A percentile compares a stretch with the other conserved stretches of the same genome.
Evolutionary conservation across 1,284 basidiomycete genomes (phyloP).

Genomic region (Sporisorium reilianum): DNA sequence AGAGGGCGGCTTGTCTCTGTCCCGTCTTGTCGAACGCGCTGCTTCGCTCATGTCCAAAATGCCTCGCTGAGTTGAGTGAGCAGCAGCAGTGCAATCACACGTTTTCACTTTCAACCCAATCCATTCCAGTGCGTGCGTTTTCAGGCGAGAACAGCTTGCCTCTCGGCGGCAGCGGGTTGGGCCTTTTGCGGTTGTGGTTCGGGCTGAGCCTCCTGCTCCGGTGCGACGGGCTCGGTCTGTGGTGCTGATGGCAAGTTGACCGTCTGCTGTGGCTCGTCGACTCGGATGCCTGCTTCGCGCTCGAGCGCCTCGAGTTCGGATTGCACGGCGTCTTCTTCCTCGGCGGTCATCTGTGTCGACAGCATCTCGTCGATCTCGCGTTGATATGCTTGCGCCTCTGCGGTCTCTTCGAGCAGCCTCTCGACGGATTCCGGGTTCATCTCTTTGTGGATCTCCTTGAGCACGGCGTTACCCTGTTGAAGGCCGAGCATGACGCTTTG

Average conservation of each 20-base stretch:
- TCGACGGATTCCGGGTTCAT: slow-evolving; percentile 94
- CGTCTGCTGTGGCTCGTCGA: slow-evolving; percentile 19
- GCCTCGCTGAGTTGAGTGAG: slow-evolving; percentile 15
- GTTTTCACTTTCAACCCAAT: background rate
- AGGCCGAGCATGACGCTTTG: slow-evolving; percentile 91
- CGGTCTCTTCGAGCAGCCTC: slow-evolving; percentile 88
- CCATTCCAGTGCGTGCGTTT: background rate
- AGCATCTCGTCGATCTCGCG: slow-evolving; percentile 88
- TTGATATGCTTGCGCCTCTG: slow-evolving; percentile 92
- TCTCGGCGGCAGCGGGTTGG: slow-evolving; percentile 19
- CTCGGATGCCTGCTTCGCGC: slow-evolving; percentile 36
- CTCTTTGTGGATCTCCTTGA: slow-evolving; percentile 93
- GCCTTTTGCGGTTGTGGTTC: slow-evolving; percentile 16
- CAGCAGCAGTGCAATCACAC: background rate
- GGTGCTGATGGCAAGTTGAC: slow-evolving; percentile 41
- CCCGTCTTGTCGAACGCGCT: slow-evolving; percentile 28
- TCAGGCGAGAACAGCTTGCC: slow-evolving; percentile 35
- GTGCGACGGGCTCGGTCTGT: slow-evolving; percentile 35
- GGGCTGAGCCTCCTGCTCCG: slow-evolving; percentile 19
- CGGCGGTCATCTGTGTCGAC: slow-evolving; percentile 81
- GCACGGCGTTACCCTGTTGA: slow-evolving; percentile 89
- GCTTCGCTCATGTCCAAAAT: slow-evolving; percentile 19
- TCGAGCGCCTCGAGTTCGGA: slow-evolving; percentile 73
- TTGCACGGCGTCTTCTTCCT: slow-evolving; percentile 94
- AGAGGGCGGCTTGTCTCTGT: slow-evolving; percentile 36